Evolutionary conservation across 129 eudicot species (phyloP), one percentile per base, ranked within the genome.

Genomic region (Tagetes patula): DNA sequence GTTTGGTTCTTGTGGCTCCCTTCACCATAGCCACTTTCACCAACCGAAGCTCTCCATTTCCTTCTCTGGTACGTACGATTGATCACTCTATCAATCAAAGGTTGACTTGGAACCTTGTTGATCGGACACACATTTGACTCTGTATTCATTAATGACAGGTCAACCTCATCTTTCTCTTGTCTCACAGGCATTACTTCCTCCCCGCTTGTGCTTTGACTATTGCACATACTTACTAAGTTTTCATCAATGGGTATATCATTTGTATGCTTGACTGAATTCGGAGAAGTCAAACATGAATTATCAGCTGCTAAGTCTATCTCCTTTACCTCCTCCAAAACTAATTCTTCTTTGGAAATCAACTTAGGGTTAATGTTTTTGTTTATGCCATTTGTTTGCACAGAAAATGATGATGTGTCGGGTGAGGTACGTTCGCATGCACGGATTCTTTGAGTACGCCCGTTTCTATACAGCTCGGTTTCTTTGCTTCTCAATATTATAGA

Each of bases 381-480:
- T 47, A 5, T 32, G 56, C 67, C 83, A 81, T 82, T 76, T 34
- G 72, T 9, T 70, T 49, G 53, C 59, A 37, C 72, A 48, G 84
- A 67, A 73, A 82, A 75, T 37, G 88, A 37, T 69, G 70, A 61
- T 33, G 78, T 85, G 14, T 84, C 78, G 34, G 80, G 64, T 8
- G 61, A 69, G 54, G 76, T 82, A 77, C 86, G 80, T 71, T 90
- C 99, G 68, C 86, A 91, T 12, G 97, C 97, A 69, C 88, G 97
- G 55, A 90, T 85, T 84, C 99, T 91, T 73, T 95, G 99, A 49
- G 99, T 91, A 68, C 91, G 85, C 34, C 91, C 94, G 14, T 95
- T 95, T 82, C 87, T 86, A 70, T 83, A 91, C 40, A 80, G 73
- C 70, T 84, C 93, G n/a, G 85, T 85, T 72, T 87, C 87, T 79